phyloP scores from a whole-genome alignment of 2,329 filamentous ascomycete species.

The Xylaria polymorpha region DNA sequence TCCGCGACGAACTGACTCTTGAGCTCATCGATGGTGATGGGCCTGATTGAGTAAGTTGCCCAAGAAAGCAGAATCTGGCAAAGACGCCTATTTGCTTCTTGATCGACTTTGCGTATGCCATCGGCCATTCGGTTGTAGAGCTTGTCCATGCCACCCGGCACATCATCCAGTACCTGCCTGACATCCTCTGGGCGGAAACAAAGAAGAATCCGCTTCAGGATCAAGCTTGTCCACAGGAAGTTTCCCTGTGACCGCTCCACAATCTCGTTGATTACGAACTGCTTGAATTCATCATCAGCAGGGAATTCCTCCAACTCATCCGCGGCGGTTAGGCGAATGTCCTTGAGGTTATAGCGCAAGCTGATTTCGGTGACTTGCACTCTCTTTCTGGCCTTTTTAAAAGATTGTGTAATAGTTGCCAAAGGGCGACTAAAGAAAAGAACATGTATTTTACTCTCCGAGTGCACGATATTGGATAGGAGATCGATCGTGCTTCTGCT shows the following conservation, averaged over 20 bases:
- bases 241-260: not conserved
- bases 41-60: not conserved
- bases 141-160: slow-evolving; percentile 2
- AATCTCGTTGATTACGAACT: not conserved
- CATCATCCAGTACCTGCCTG: not conserved
- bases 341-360: slow-evolving; percentile 2
- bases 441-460: not conserved
- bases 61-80: not conserved
- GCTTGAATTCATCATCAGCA: not conserved
- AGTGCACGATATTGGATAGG: not conserved
- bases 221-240: slow-evolving; percentile 1
- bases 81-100: not conserved
- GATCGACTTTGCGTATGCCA: not conserved
- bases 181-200: slow-evolving; percentile 6
- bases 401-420: not conserved
- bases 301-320: slow-evolving; percentile 1
- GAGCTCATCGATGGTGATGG: not conserved
- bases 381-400: not conserved
- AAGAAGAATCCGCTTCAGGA: not conserved
- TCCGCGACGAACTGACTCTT: not conserved
- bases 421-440: not conserved
- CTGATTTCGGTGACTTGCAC: not conserved
- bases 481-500: not conserved
- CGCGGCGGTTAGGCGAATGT: not conserved
- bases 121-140: not conserved